Evolutionary conservation across 768 basidiomycete genomes (phyloP).

Genomic region (Hortiboletus flavorubellus): DNA sequence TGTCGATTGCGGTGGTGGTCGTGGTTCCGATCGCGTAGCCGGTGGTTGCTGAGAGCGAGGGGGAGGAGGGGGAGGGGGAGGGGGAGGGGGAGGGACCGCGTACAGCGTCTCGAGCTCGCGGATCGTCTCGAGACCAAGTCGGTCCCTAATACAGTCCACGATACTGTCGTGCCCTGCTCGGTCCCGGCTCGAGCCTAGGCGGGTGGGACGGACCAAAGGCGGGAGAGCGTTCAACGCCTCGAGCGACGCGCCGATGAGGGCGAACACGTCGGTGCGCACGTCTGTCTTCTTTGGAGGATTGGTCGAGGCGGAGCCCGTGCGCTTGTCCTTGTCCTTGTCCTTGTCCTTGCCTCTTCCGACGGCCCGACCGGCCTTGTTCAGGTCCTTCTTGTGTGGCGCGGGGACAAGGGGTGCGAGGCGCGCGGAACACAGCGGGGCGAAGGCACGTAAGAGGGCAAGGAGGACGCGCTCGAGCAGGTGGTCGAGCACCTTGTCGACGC

Average conservation of each 20-base stretch:
- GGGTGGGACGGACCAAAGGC: not conserved
- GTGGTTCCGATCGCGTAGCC: not conserved
- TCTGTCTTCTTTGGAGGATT: constrained; percentile 6
- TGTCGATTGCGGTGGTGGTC: not conserved
- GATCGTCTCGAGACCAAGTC: constrained; percentile 28
- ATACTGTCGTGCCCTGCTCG: not conserved
- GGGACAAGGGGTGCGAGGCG: constrained; percentile 14
- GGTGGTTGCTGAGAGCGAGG: not conserved
- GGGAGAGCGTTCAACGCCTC: constrained; percentile 17
- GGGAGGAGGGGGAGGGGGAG: not conserved
- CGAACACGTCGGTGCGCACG: constrained; percentile 19
- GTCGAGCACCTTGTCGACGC: constrained; percentile 15
- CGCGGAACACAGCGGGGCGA: constrained; percentile 19
- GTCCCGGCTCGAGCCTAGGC: not conserved
- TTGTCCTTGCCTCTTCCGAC: constrained; percentile 3
- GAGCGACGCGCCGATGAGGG: constrained; percentile 23
- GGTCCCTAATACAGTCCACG: constrained; percentile 13
- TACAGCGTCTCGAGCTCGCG: constrained; percentile 26
- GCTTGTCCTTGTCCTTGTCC: constrained; percentile 5
- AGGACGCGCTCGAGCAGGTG: constrained; percentile 20
- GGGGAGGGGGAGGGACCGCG: not conserved
- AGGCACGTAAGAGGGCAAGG: constrained; percentile 17
- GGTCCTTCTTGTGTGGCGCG: constrained; percentile 3
- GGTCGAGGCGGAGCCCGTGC: not conserved
- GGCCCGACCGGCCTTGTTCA: not conserved